phyloP scores from a whole-genome alignment of 2,329 filamentous ascomycete genomes.

The Venturia aucupariae region DNA sequence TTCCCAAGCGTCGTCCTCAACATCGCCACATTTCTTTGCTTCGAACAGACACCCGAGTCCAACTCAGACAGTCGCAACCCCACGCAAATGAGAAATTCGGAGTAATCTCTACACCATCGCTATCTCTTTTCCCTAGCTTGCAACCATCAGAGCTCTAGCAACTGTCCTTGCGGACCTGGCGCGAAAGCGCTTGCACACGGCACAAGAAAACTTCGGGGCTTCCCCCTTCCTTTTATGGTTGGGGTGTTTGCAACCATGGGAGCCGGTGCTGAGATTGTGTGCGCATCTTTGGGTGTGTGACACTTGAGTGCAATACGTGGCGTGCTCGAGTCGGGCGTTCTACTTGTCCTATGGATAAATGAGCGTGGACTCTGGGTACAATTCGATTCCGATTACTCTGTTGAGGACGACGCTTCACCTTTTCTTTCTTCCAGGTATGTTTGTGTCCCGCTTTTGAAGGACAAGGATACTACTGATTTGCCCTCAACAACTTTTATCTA shows the following conservation, averaged over 20 bases:
- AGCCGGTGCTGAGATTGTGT: constrained; percentile 92
- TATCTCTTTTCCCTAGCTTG: constrained; percentile 18
- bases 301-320: constrained; percentile 96
- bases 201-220: constrained; percentile 84
- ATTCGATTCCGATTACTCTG: constrained; percentile 94
- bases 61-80: constrained; percentile 21
- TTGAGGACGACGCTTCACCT: constrained; percentile 63
- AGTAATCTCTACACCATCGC: constrained; percentile 70
- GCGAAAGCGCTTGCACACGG: constrained; percentile 77
- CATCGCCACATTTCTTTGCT: constrained; percentile 96
- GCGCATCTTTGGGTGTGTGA: constrained; percentile 36
- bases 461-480: constrained; percentile 34
- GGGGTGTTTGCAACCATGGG: constrained; percentile 54
- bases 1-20: constrained; percentile 68
- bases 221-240: constrained; percentile 23
- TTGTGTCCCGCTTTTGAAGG: neutral
- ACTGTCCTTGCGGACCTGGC: constrained; percentile 81
- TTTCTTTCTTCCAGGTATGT: constrained; percentile 43
- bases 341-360: constrained; percentile 29
- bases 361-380: constrained; percentile 40
- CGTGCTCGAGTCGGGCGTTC: constrained; percentile 45
- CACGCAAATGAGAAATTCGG: constrained; percentile 96
- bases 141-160: constrained; percentile 29
- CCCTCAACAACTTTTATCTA: neutral
- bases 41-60: constrained; percentile 49